Base-by-base conservation (phyloP, 1,139 yeast genomes). In the Diutina siamensis region DNA sequence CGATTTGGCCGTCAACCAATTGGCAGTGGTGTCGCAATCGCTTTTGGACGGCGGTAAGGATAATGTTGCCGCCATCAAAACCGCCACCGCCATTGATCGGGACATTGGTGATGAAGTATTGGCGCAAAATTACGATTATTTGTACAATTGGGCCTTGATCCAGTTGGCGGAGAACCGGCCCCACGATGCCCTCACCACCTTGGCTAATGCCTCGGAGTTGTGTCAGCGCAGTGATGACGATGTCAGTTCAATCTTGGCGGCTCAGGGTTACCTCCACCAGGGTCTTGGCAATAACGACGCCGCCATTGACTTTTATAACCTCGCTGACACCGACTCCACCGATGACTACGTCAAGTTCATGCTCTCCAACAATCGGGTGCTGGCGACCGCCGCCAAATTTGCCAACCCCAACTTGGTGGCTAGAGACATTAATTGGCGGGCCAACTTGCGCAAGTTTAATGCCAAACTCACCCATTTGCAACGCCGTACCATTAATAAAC, bases 1-100 rank as follows among this genome's bases (percentile, higher is more conserved):
- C 44, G 97, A 89, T 63, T 62, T 88, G 50, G 62, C 73, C 18
- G 81, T 83, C 45, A 85, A 85, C 56, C 79, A 80, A 55, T 67
- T 80, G 49, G 89, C 94, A 3, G 76, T 83, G 35, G 61, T 75
- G 15, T 80, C 89, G 17, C 87, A 78, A 51, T 55, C 64, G 47
- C 31, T 17, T 4, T n/a, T 38, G 2, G 28, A 25, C 13, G 42
- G 33, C 21, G 42, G 33, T n/a, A 32, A 18, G n/a, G 19, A 9
- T 5, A 8, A 10, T 12, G 32, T 20, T 7, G 21, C 20, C 15
- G 40, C 25, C 27, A 20, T 12, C 19, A n/a, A 15, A 34, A 7
- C 28, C 21, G 22, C 19, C 10, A 2, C 36, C 2, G 13, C 2
- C 13, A 13, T 17, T 3, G 12, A 15, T 18, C 2, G 17, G 1